Conservation (phyloP, 768 basidiomycete genomes). For the Neoboletus brunneissimus region DNA sequence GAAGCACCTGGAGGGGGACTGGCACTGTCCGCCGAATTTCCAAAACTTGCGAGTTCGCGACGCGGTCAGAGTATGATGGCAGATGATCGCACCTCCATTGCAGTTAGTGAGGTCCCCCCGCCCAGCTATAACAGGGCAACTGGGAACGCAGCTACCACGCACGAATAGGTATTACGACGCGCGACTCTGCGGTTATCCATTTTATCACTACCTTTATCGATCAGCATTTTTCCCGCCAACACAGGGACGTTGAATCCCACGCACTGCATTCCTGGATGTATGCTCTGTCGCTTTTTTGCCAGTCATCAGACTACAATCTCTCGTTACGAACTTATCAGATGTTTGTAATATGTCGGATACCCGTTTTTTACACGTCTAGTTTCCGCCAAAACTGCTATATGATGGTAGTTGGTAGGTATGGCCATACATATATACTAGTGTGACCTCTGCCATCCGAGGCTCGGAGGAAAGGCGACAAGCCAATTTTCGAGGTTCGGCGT, state of each 20-base stretch:
- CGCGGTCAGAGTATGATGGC: conserved; percentile 3
- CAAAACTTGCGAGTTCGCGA: conserved; percentile 8
- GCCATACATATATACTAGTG: no score
- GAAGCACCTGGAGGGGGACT: conserved; percentile 19
- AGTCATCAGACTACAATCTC: neutral
- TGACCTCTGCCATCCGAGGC: no score
- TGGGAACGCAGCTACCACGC: neutral
- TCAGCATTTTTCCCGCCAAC: neutral
- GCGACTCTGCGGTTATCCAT: neutral
- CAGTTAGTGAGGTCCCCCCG: conserved; percentile 20
- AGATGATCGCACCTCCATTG: conserved; percentile 12
- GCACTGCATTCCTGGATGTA: neutral
- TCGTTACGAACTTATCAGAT: neutral
- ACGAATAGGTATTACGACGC: neutral
- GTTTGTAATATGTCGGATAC: neutral
- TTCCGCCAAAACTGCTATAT: neutral
- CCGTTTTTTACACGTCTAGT: neutral
- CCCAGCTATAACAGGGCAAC: conserved; percentile 24
- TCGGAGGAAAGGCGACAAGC: neutral
- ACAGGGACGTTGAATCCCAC: neutral
- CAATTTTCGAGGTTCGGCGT: neutral
- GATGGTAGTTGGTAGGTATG: no score
- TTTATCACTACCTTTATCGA: neutral
- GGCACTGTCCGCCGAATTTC: conserved; percentile 13
- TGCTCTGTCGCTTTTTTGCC: neutral